Evolutionary conservation across 164 flowering plant genomes (phyloP).

Genomic region (Stephania yunnanensis): DNA sequence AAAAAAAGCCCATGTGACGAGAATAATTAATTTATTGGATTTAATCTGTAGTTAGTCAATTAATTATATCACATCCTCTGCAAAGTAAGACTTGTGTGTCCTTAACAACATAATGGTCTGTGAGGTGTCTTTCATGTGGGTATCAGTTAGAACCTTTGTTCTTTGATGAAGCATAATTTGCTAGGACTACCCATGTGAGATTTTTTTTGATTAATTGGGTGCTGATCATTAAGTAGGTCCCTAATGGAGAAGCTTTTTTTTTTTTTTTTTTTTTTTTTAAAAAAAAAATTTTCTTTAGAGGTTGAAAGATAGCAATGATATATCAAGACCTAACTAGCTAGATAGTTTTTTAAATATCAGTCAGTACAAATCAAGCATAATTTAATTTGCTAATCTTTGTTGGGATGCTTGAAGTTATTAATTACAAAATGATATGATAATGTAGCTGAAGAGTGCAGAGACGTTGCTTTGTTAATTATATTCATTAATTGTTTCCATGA

Average conservation of each 20-base stretch:
- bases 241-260: neutral
- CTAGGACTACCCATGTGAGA: neutral
- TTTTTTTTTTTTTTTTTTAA: too few species aligned
- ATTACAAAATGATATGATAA: too few species aligned
- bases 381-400: too few species aligned
- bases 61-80: neutral
- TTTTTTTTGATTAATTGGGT: neutral
- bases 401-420: too few species aligned
- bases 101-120: constrained; percentile 2
- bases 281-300: neutral
- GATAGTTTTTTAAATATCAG: neutral
- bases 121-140: constrained; percentile 12
- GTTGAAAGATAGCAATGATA: neutral
- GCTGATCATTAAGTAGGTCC: neutral
- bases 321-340: neutral
- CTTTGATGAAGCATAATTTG: neutral
- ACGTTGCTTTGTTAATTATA: too few species aligned
- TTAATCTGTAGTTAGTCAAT: neutral
- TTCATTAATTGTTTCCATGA: neutral
- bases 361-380: neutral
- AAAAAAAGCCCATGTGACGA: neutral
- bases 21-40: neutral
- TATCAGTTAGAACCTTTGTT: neutral
- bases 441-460: neutral
- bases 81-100: neutral